phyloP scores from a whole-genome alignment of 352 stramenopile genomes.

The Globisporangium canariense region DNA sequence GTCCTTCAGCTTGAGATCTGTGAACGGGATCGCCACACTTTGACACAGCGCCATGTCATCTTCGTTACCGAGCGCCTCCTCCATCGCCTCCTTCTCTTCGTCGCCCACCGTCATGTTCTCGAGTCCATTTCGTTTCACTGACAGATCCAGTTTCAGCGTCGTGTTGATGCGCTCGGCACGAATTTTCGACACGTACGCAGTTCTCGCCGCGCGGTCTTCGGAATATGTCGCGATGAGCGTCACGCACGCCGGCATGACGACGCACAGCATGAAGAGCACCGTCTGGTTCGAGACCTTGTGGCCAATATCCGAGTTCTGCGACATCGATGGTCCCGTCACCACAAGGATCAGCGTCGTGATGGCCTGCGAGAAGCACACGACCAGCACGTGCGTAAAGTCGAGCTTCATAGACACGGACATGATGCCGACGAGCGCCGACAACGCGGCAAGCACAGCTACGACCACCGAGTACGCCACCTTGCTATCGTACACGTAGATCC shows the following conservation, averaged over 20 bases:
- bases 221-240: slow-evolving; percentile 74
- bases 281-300: slow-evolving; percentile 49
- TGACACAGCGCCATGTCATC: slow-evolving; percentile 57
- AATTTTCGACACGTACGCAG: slow-evolving; percentile 72
- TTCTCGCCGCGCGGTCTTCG: slow-evolving; percentile 61
- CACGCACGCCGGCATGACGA: slow-evolving; percentile 61
- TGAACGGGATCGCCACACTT: slow-evolving; percentile 75
- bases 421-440: slow-evolving; percentile 58
- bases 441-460: slow-evolving; percentile 56
- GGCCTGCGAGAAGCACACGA: slow-evolving; percentile 51
- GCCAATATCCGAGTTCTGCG: slow-evolving; percentile 37
- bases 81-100: slow-evolving; percentile 56
- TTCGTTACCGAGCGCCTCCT: slow-evolving; percentile 38
- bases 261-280: slow-evolving; percentile 57
- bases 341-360: slow-evolving; percentile 50
- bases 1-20: slow-evolving; percentile 69
- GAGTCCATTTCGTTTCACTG: slow-evolving; percentile 63
- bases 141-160: slow-evolving; percentile 73
- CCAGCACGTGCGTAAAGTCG: slow-evolving; percentile 70
- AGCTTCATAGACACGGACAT: slow-evolving; percentile 73
- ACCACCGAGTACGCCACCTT: slow-evolving; percentile 60
- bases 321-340: slow-evolving; percentile 45
- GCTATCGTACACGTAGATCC: slow-evolving; percentile 63
- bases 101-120: slow-evolving; percentile 61
- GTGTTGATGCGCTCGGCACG: slow-evolving; percentile 80